Evolutionary conservation across 257 asterid species (phyloP), one percentile per base, ranked within the genome.

Genomic region (Linderniella brevidens): DNA sequence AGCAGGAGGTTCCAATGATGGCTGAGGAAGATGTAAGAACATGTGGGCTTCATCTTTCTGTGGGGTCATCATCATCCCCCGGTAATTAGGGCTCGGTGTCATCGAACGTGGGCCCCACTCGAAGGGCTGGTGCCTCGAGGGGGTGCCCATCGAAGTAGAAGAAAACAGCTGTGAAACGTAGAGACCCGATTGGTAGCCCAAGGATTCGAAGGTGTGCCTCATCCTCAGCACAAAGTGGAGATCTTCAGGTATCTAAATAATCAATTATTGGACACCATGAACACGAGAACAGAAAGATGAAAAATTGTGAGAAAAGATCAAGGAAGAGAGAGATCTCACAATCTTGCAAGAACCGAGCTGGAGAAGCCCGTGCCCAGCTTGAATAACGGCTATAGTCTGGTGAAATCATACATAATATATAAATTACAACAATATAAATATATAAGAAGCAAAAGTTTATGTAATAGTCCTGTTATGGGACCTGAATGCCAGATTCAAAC

Each of bases 401-500:
- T 35, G 29, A 60, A 48, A 8, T 19, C n/a, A 13, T 43, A 5
- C 29, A 52, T 25, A 25, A 2, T 25, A 25, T 25, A 25, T n/a
- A 25, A 25, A 25, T 25, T 25, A 25, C 32, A 3, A 25, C 6
- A 25, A 25, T 25, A 25, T 25, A 25, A 3, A 25, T 6, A 25
- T 3, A 2, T 6, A 25, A 25, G 32, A 25, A 25, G 3, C 4
- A 2, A 25, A 2, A 25, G 32, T 2, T 25, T 25, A 25, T 25
- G 32, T 2, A 25, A n/a, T n/a, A n/a, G n/a, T n/a, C n/a, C n/a
- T n/a, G 32, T 25, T 25, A n/a, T 25, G 32, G 32, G 32, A 84
- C 98, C 96, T 90, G 96, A 72, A 90, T 90, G 64, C 96, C 98
- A 17, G 94, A 80, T 56, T 90, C 98, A 64, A 90, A 90, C 80